Base-by-base conservation (phyloP, 2,329 filamentous ascomycete species). In the Phyllosticta paracitricarpa region DNA sequence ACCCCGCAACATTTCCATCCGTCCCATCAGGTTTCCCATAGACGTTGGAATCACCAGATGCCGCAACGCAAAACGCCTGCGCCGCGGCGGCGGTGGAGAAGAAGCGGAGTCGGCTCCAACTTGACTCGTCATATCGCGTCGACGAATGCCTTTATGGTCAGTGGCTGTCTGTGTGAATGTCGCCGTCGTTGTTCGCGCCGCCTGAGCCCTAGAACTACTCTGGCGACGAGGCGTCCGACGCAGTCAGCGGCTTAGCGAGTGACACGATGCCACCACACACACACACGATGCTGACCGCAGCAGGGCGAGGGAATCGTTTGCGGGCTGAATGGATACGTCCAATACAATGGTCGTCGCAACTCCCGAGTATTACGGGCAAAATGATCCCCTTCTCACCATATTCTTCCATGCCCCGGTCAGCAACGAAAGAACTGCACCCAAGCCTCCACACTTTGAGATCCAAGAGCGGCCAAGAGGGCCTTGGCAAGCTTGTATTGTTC, bases 1-100 rank as follows among this genome's bases (percentile, higher is more conserved):
- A 91, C 69, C 89, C 91, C 1, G 83, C 81, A 26, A 84, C 88
- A 63, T 97, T 97, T 69, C 94, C 94, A 1, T 88, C 89, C 52
- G 91, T 94, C 0, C 93, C 93, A 2, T 88, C 84, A 58, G 82
- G 82, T 51, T 68, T 74, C 57, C 75, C 71, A 22, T 68, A 62
- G 64, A 56, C 28, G 26, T 35, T 55, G 33, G 33, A 12, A 40
- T 40, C 33, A 40, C 33, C 33, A 40, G 19, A 22, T 53, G n/a
- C 14, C 14, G 51, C 25, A 10, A n/a, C n/a, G 25, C 19, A 26
- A 10, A 12, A 22, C 51, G 17, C 19, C 51, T 8, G 19, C 19
- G 19, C 19, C 9, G 14, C 33, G 14, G 33, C 33, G 8, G 33
- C 4, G 14, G 5, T 14, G 33, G 33, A 40, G 8, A 40, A 40